Evolutionary conservation across 2,329 filamentous ascomycete genomes (phyloP), one percentile per base, ranked within the genome.

Genomic region (Clonostachys sp.): DNA sequence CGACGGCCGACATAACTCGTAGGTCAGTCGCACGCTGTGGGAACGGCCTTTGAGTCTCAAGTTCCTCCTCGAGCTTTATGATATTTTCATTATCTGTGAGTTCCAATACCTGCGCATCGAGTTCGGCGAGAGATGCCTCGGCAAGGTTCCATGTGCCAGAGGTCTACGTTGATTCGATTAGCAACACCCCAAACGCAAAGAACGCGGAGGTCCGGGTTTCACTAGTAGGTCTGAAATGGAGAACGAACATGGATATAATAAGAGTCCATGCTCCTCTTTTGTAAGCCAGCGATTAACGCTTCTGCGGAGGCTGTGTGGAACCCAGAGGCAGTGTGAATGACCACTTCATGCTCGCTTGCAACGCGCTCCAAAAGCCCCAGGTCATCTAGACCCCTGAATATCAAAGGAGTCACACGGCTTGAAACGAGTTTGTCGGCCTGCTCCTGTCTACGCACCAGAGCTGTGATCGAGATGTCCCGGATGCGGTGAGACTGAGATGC

Each of bases 1-100:
- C 51, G 3, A 70, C 70, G 1, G 57, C 55, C 7, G 70, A 61
- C 2, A 75, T 54, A 14, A 75, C 70, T 5, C 58, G 56, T 7
- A 78, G 51, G 49, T 77, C 73, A 3, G 69, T 65, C 0, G 65
- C 68, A 12, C 75, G 69, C 53, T 75, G 73, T 2, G 54, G 50
- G 48, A 74, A 75, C 1, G 58, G 50, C 18, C 68, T 59, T 1
- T 53, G 38, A 1, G 50, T 56, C 42, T 78, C 65, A 20, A 64
- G 64, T 33, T 61, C 61, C 50, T 71, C 61, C 45, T 70, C 70
- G 9, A 50, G 58, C 50, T 72, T 75, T 17, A 78, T 60, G 45
- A 75, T 63, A 9, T 73, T 66, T n/a, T 65, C 57, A 53, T n/a
- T 18, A 18, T 77, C 73, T 39, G 67, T 66, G 49, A 75, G 68